These are phyloP conservation scores for Spatholobus suberectus DNA, from an alignment of 306 rosid species.

Conservation along the genomic window DNA sequence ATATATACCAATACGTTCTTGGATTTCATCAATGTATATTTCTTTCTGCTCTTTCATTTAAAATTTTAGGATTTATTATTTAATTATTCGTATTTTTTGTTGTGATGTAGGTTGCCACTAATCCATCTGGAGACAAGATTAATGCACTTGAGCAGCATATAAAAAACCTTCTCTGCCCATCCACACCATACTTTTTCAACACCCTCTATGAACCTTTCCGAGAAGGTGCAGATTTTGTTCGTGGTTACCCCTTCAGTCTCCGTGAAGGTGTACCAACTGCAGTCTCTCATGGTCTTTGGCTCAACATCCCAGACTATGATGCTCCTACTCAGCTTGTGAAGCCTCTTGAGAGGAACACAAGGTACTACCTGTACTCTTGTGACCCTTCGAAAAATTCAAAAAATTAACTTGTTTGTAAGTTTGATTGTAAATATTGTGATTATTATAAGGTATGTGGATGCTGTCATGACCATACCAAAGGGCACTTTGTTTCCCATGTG, in stretches of 20 bases:
- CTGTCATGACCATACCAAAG: slow-evolving; percentile 54
- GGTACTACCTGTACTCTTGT: slow-evolving; percentile 46
- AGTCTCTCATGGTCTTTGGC: slow-evolving; percentile 80
- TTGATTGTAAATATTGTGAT: slow-evolving; percentile 29
- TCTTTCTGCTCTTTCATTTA: not conserved
- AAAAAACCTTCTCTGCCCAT: slow-evolving; percentile 54
- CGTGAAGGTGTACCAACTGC: slow-evolving; percentile 79
- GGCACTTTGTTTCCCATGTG: slow-evolving; percentile 82
- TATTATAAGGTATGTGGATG: slow-evolving; percentile 54
- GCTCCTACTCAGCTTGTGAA: slow-evolving; percentile 96
- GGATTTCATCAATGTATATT: not conserved
- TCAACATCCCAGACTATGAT: slow-evolving; percentile 78
- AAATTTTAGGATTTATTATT: slow-evolving; percentile 4
- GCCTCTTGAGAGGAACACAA: slow-evolving; percentile 89
- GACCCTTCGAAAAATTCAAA: not conserved
- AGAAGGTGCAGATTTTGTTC: slow-evolving; percentile 71
- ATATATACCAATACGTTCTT: not conserved
- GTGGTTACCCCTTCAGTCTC: slow-evolving; percentile 77
- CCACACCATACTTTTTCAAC: slow-evolving; percentile 58
- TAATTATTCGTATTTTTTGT: too few species aligned
- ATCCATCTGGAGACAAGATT: slow-evolving; percentile 47
- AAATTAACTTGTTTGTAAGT: not conserved
- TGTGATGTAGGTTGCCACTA: slow-evolving; percentile 51
- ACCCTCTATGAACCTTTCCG: slow-evolving; percentile 71
- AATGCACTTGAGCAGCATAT: slow-evolving; percentile 62